Conservation (phyloP, 139 green algal species). For the Asterochloris sp. region DNA sequence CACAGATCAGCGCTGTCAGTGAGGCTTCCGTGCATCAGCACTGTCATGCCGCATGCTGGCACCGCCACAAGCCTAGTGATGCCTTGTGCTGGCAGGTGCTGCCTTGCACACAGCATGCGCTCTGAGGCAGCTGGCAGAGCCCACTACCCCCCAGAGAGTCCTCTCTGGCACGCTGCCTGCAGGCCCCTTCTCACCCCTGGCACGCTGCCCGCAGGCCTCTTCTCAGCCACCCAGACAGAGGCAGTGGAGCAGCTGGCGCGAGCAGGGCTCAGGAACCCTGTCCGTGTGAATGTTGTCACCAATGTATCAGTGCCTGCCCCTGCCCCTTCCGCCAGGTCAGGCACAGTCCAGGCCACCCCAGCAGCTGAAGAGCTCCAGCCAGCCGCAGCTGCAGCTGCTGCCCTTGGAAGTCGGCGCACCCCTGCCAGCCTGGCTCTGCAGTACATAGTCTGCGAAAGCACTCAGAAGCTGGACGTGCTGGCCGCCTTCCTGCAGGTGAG, state of each 20-base stretch:
- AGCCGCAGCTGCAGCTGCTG: neutral
- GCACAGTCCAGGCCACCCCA: slow-evolving; percentile 1
- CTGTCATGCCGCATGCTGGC: neutral
- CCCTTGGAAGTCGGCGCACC: slow-evolving; percentile 48
- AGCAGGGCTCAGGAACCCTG: slow-evolving; percentile 90
- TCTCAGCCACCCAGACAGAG: slow-evolving; percentile 95
- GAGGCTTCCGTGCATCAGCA: neutral
- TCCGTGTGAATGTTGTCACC: slow-evolving; percentile 71
- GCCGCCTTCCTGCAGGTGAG: slow-evolving; percentile 41
- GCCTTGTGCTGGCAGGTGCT: no score
- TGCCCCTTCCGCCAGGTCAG: neutral
- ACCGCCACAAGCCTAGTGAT: no score
- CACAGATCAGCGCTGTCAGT: neutral
- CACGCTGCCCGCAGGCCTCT: slow-evolving; percentile 68
- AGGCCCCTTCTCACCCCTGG: neutral
- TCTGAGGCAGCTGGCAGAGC: neutral
- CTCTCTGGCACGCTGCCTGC: neutral
- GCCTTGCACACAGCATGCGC: neutral
- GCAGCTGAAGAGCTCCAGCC: neutral
- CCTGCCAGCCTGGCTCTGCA: slow-evolving; percentile 63
- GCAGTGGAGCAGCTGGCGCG: slow-evolving; percentile 80
- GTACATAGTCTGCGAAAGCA: slow-evolving; percentile 54
- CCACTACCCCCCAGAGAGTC: neutral
- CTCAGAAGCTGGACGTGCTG: slow-evolving; percentile 78
- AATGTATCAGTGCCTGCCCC: neutral